phyloP scores from a whole-genome alignment of 116 monocot genomes.

The Phalaenopsis hybrid region DNA sequence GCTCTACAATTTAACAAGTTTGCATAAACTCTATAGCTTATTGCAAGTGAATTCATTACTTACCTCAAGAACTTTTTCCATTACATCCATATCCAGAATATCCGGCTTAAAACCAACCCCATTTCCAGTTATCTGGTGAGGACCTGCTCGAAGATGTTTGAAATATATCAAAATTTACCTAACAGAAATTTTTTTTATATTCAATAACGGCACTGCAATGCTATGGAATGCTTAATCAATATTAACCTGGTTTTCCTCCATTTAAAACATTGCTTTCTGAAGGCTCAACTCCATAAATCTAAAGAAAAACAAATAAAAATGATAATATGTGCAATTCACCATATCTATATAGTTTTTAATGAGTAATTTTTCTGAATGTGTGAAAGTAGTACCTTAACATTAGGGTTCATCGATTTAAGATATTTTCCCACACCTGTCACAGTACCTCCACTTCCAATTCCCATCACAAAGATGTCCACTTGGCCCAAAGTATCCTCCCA shows the following conservation, averaged over 20 bases:
- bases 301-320: background rate
- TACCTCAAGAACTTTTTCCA: constrained; percentile 95
- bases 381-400: constrained; percentile 52
- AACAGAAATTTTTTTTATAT: background rate
- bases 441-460: constrained; percentile 94
- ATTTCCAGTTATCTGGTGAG: constrained; percentile 87
- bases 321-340: background rate
- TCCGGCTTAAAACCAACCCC: constrained; percentile 94
- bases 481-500: constrained; percentile 84
- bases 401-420: constrained; percentile 86
- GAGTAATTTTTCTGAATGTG: background rate
- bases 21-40: background rate
- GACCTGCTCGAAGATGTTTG: constrained; percentile 32
- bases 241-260: constrained; percentile 88
- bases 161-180: background rate
- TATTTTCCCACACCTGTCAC: constrained; percentile 90
- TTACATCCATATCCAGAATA: constrained; percentile 93
- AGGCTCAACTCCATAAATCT: constrained; percentile 97
- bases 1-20: background rate
- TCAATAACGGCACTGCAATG: background rate
- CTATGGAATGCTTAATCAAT: background rate
- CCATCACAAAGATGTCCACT: constrained; percentile 92
- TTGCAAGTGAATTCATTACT: background rate
- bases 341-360: background rate
- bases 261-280: constrained; percentile 92